A percentile compares a stretch with the other conserved stretches of the same genome.
Conservation (phyloP, 1,139 yeast genomes). For the Magnusiomyces sp. region DNA sequence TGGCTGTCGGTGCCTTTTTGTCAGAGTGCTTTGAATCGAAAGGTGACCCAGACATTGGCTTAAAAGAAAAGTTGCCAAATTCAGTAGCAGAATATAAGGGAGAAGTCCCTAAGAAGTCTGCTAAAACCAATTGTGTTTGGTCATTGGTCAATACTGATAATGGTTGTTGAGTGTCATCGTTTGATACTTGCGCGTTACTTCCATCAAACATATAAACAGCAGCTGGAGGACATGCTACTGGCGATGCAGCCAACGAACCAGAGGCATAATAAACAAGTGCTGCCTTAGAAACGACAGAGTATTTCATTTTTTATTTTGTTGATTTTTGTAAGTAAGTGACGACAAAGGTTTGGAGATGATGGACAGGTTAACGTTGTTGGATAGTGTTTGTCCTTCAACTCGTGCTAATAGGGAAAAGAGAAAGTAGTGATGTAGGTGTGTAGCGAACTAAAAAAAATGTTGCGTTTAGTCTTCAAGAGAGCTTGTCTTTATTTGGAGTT, state of each 20-base stretch:
- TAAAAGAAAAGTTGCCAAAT: slow-evolving; percentile 15
- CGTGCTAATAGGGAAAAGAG: background rate
- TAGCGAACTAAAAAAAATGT: too few species aligned
- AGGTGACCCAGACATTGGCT: slow-evolving; percentile 9
- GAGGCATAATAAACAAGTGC: slow-evolving; percentile 2
- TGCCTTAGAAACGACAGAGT: slow-evolving; percentile 3
- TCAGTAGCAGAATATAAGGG: slow-evolving; percentile 16
- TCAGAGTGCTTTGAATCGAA: slow-evolving; percentile 5
- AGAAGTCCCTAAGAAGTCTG: slow-evolving; percentile 22
- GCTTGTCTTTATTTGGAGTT: background rate
- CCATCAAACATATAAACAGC: slow-evolving; percentile 11
- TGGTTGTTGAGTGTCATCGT: slow-evolving; percentile 10
- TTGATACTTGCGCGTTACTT: background rate
- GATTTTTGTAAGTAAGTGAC: background rate
- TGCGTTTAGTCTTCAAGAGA: too few species aligned
- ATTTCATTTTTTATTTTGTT: background rate
- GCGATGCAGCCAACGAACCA: slow-evolving; percentile 6
- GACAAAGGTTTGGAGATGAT: too few species aligned
- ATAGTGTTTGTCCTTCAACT: too few species aligned
- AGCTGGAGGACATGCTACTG: slow-evolving; percentile 12
- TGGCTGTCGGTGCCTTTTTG: slow-evolving; percentile 15
- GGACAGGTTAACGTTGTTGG: too few species aligned
- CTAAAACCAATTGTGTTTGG: slow-evolving; percentile 24
- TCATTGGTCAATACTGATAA: slow-evolving; percentile 8
- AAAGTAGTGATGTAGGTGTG: background rate